Evolutionary conservation across 805 yeast genomes (phyloP), one percentile per base, ranked within the genome.

Genomic region (Barnettozyma salicaria): DNA sequence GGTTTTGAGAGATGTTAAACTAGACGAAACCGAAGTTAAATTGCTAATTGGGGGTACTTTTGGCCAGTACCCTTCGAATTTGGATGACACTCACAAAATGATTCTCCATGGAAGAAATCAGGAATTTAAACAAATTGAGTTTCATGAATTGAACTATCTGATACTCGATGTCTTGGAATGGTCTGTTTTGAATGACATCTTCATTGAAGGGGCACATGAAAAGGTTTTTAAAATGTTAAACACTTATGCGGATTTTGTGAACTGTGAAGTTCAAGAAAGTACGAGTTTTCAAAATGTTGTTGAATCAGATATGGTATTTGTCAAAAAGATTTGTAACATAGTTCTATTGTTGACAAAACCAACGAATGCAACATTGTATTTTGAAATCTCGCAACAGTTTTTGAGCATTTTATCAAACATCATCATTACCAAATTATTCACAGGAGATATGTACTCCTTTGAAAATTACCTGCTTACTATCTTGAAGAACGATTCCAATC

Each of bases 131-230:
- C n/a, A n/a, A 34, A 25, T 47, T 43, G 36, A 60, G 0, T 59
- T 72, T 46, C 76, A 78, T 1, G 78, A 76, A 6, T 63, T 76
- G 16, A 47, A 60, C 24, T 51, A 51, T 32, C 40, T 64, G 19
- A 48, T 60, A 1, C 38, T 74, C 6, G 56, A 58, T 49, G 34
- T 57, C 7, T 43, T 62, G 10, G 67, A 63, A 30, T 60, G 64
- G 65, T 47, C 55, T n/a, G 61, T 58, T 1, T 34, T 58, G 11
- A 52, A 63, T 42, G 67, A 63, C 30, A 58, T 55, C 3, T 53
- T 59, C 23, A 45, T 44, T 16, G 47, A 43, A 0, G 73, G 72
- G 2, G 67, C 70, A 36, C 59, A 55, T 14, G 33, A 47, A 6
- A 50, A 56, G 4, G 43, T 63, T 7, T 54, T 66, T 12, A 40